These are phyloP conservation scores for Westerdykella ornata DNA, from an alignment of 2,329 filamentous ascomycete genomes.

Conservation along the genomic window DNA sequence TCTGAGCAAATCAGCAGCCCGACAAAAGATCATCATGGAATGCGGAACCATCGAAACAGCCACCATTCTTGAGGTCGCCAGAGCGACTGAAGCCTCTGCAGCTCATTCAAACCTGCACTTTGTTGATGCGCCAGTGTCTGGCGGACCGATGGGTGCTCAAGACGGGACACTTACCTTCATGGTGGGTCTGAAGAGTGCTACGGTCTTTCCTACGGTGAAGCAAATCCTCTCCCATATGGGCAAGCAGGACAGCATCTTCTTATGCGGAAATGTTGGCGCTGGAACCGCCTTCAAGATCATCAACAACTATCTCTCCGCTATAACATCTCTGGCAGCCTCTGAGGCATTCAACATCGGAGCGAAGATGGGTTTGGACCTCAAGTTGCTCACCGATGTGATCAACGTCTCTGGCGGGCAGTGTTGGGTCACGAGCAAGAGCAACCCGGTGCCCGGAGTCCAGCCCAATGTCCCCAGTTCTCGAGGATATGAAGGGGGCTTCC, in stretches of 20 bases:
- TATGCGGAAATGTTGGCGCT: slow-evolving; percentile 74
- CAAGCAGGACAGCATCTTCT: slow-evolving; percentile 60
- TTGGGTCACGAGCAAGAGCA: slow-evolving; percentile 91
- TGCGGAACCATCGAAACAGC: slow-evolving; percentile 94
- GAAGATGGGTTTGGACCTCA: slow-evolving; percentile 53
- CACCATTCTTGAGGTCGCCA: slow-evolving; percentile 72
- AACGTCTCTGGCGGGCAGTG: slow-evolving; percentile 84
- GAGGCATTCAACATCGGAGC: slow-evolving; percentile 59
- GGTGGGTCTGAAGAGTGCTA: slow-evolving; percentile 59
- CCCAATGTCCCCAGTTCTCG: slow-evolving; percentile 35
- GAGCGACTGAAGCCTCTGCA: slow-evolving; percentile 48
- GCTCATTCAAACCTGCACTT: slow-evolving; percentile 60
- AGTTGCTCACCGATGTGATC: slow-evolving; percentile 71
- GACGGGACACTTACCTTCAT: slow-evolving; percentile 89
- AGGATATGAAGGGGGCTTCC: slow-evolving; percentile 36
- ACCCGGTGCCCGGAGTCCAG: slow-evolving; percentile 61
- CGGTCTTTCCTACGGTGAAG: slow-evolving; percentile 50
- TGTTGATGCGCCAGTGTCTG: slow-evolving; percentile 91
- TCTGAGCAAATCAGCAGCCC: slow-evolving; percentile 23
- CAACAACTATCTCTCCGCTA: slow-evolving; percentile 90
- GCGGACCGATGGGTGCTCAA: slow-evolving; percentile 80
- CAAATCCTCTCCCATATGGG: slow-evolving; percentile 74
- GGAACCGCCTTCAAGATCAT: slow-evolving; percentile 86
- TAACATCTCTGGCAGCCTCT: slow-evolving; percentile 71
- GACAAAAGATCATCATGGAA: slow-evolving; percentile 77